Conservation (phyloP, 2,329 filamentous ascomycete genomes). For the Hypocrella siamensis region DNA sequence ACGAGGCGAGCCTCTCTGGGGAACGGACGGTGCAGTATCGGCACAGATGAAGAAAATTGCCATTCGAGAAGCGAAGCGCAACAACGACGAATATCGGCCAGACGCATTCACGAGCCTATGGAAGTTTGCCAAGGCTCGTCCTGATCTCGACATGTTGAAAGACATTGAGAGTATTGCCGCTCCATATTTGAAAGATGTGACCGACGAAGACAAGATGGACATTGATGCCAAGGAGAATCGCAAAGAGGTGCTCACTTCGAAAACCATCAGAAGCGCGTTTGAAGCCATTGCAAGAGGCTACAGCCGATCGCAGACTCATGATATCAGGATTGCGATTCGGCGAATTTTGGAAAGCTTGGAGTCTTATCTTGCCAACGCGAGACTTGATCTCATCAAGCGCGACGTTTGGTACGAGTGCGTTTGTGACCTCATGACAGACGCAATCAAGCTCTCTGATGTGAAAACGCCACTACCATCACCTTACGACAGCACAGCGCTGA, state of each 20-base stretch:
- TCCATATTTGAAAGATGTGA: constrained; percentile 43
- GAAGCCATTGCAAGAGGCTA: constrained; percentile 36
- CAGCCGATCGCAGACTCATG: constrained; percentile 21
- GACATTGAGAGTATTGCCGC: constrained; percentile 50
- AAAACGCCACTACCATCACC: constrained; percentile 8
- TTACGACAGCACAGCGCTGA: constrained; percentile 6
- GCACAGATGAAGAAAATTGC: constrained; percentile 65
- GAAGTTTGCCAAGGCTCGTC: constrained; percentile 50
- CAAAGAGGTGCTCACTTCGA: constrained; percentile 25
- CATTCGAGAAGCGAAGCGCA: constrained; percentile 77
- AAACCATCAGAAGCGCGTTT: constrained; percentile 31
- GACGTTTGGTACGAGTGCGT: constrained; percentile 37
- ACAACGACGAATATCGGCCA: constrained; percentile 71
- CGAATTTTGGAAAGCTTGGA: constrained; percentile 23
- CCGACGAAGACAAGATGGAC: constrained; percentile 52
- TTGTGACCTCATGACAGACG: constrained; percentile 29
- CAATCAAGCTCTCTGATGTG: constrained; percentile 9
- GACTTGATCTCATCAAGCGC: constrained; percentile 27
- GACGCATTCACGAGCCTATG: constrained; percentile 60
- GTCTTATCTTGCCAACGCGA: constrained; percentile 21
- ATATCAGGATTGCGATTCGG: constrained; percentile 18
- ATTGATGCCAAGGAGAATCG: constrained; percentile 38
- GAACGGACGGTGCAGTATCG: constrained; percentile 33
- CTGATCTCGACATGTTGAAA: constrained; percentile 54
- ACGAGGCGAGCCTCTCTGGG: constrained; percentile 43